Base-by-base conservation (phyloP, 2,329 filamentous ascomycete genomes). In the Aspergillus sergii region DNA sequence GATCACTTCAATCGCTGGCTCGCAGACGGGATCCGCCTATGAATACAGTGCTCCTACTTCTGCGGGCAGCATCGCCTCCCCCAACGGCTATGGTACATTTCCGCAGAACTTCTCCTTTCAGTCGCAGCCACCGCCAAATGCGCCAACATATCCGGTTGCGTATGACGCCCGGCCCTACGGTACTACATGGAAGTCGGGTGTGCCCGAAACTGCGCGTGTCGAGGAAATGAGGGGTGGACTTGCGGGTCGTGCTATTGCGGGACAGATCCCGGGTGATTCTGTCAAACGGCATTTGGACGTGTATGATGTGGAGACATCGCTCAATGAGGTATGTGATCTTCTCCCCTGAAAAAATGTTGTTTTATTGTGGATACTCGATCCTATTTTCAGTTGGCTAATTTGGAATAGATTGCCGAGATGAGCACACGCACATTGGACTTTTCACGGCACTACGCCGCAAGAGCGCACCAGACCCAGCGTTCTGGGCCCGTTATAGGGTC, bases 271-370 rank as follows among this genome's bases (percentile, higher is more conserved):
- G 64, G 73, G 72, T 58, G 81, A 84, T 57, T 76, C 79, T 51
- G 84, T 89, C n/a, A 89, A 90, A 72, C 82, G 87, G 45, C 87
- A 89, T 74, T 76, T 89, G 3, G 87, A 89, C 46, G 82, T 83
- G 55, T 89, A 86, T 65, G 88, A 90, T 72, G 75, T 89, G 30
- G 87, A 83, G 68, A 73, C 78, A 34, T 81, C 80, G 10, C 73
- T 83, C 43, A 81, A 80, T 66, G 81, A 83, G 75, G 81, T 84
- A 75, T 65, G 79, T 62, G 30, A 61, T 63, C 65, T 46, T 55
- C 58, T 48, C 14, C 14, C 19, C 23, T 46, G 36, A 46, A 36
- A n/a, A 34, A 32, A 28, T 50, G 30, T 32, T 43, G 58, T 48
- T 16, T 16, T 30, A 19, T 12, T 10, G n/a, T 26, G 30, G 51